Evolutionary conservation across 2,329 filamentous ascomycete genomes (phyloP).

Genomic region (Chaetomium sp.): DNA sequence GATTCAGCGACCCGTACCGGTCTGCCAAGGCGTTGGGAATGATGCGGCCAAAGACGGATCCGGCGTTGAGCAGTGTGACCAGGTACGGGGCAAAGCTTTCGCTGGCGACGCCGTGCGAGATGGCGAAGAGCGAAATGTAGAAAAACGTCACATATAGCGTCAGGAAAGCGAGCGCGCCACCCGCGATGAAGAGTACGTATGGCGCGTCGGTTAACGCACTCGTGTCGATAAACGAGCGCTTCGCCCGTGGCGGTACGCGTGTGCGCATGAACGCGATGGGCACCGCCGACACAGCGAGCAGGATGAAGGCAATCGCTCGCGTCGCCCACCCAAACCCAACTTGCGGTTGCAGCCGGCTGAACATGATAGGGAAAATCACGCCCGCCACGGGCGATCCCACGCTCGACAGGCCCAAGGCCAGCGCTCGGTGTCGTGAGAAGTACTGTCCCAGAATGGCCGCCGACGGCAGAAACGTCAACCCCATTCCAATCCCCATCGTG

Average conservation of each 20-base stretch:
- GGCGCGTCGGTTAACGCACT: constrained; percentile 33
- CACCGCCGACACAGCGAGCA: constrained; percentile 35
- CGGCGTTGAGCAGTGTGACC: constrained; percentile 38
- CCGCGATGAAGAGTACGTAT: constrained; percentile 34
- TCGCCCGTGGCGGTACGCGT: constrained; percentile 28
- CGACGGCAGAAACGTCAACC: constrained; percentile 33
- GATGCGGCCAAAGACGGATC: constrained; percentile 40
- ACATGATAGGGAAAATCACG: constrained; percentile 41
- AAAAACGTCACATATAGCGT: constrained; percentile 44
- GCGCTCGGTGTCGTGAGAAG: constrained; percentile 33
- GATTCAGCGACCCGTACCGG: constrained; percentile 35
- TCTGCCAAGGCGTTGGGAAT: constrained; percentile 41
- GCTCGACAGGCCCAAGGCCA: constrained; percentile 37
- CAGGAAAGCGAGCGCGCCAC: constrained; percentile 36
- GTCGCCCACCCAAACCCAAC: constrained; percentile 37
- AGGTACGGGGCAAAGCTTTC: constrained; percentile 34
- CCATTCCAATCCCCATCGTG: constrained; percentile 37
- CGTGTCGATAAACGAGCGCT: constrained; percentile 30
- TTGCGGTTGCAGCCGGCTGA: constrained; percentile 27
- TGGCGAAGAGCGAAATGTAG: constrained; percentile 39
- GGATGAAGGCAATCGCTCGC: constrained; percentile 45
- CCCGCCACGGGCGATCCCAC: constrained; percentile 35
- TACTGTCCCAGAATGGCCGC: constrained; percentile 36
- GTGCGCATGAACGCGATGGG: constrained; percentile 35
- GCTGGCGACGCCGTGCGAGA: constrained; percentile 34